Base-by-base conservation (phyloP, 208 protist genomes). In the Leishmania tropica region DNA sequence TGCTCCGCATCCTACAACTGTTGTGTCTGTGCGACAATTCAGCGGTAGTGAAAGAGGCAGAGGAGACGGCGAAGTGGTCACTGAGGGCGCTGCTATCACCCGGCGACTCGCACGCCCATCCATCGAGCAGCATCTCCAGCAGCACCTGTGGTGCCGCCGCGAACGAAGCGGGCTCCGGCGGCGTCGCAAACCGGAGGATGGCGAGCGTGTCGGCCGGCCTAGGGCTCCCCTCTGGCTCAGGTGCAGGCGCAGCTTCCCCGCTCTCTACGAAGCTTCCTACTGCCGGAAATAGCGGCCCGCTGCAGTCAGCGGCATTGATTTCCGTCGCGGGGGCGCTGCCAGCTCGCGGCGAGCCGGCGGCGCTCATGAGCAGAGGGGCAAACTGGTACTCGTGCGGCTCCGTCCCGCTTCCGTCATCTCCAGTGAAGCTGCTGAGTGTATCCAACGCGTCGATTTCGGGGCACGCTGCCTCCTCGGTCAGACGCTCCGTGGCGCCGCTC, bases 1-100 rank as follows among this genome's bases (percentile, higher is more conserved):
- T 92, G n/a, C 74, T 92, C 64, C 77, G 85, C 58, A 93, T 95
- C 51, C 54, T 95, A 35, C 75, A 86, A 19, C 73, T 94, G 54
- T 83, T 93, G 54, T 86, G 84, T 28, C 87, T 95, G 6, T 95
- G 90, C 83, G 81, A 85, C 67, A 88, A 78, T 48, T 77, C 85
- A 0, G 65, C 78, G 31, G 80, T 94, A 65, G 28, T 70, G 31
- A 82, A 88, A 48, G 92, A 93, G 81, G 83, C 85, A 8, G 74
- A 83, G 62, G 76, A 93, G 74, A 78, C 89, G 68, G 80, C 79
- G 56, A 64, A 81, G 47, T 89, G 92, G 89, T 85, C 86, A 3
- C 75, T 94, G 48, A 62, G 21, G 19, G 75, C 53, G 24, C 64
- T 89, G 6, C 51, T 80, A 28, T 10, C 77, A 56, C 40, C 28